Conservation (phyloP, 2,329 filamentous ascomycete genomes). For the Amphichorda felina region DNA sequence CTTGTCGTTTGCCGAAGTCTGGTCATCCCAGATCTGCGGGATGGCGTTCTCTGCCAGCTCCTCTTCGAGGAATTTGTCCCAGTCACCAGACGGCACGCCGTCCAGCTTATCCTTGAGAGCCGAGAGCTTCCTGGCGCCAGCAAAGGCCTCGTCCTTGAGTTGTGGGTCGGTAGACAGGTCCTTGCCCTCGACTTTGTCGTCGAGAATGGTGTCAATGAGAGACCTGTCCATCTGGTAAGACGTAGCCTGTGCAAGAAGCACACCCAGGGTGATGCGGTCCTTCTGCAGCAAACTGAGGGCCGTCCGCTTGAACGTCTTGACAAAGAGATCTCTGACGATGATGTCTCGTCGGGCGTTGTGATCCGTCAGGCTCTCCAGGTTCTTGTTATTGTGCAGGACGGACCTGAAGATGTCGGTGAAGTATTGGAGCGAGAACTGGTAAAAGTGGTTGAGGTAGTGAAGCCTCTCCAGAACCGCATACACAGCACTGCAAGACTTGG, state of each 20-base stretch:
- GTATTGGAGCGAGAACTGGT: conserved; percentile 97
- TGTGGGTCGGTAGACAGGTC: conserved; percentile 64
- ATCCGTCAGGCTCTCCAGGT: conserved; percentile 57
- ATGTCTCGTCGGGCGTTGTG: conserved; percentile 74
- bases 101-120: conserved; percentile 65
- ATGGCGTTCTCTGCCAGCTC: conserved; percentile 80
- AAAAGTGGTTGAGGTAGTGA: conserved; percentile 97
- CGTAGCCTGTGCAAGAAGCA: conserved; percentile 91
- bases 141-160: conserved; percentile 56
- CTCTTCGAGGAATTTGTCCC: conserved; percentile 74
- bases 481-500: conserved; percentile 89
- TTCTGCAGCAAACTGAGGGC: conserved; percentile 86
- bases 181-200: conserved; percentile 60
- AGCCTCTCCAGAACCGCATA: conserved; percentile 95
- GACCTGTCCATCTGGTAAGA: conserved; percentile 91
- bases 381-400: conserved; percentile 72
- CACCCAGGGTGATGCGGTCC: conserved; percentile 85
- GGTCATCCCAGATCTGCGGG: conserved; percentile 61
- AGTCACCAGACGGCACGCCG: conserved; percentile 47
- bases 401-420: conserved; percentile 96
- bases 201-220: conserved; percentile 77
- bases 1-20: conserved; percentile 55
- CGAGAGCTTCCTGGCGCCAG: conserved; percentile 54
- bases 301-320: conserved; percentile 87
- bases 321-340: conserved; percentile 84